Percentiles rank a stretch among this genome's conserved stretches.
Conservation (phyloP, 495 filamentous ascomycete species). For the Echria macrotheca region DNA sequence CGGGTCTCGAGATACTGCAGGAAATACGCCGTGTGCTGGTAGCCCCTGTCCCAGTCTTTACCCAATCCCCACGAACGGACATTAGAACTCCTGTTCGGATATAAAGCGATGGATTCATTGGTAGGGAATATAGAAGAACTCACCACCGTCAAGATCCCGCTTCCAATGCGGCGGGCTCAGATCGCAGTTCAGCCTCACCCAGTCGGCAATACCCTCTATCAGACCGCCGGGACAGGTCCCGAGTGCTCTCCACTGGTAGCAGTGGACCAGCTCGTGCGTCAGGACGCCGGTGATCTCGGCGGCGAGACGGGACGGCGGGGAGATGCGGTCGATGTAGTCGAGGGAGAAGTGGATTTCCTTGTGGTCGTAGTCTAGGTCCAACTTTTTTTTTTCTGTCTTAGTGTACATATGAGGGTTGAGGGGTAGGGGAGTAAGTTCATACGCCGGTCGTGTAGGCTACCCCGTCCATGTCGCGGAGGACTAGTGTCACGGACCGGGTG, state of each 20-base stretch:
- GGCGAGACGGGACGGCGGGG: slow-evolving; percentile 36
- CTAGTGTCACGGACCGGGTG: slow-evolving; percentile 77
- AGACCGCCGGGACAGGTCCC: slow-evolving; percentile 67
- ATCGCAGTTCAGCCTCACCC: slow-evolving; percentile 72
- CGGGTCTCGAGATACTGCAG: slow-evolving; percentile 64
- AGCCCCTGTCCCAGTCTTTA: slow-evolving; percentile 79
- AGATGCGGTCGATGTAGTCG: slow-evolving; percentile 57
- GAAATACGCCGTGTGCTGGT: slow-evolving; percentile 90
- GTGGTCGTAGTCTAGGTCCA: slow-evolving; percentile 77
- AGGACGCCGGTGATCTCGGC: slow-evolving; percentile 79
- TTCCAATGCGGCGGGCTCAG: slow-evolving; percentile 84
- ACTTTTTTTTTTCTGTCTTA: slow-evolving; percentile 17
- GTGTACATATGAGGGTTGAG: not conserved
- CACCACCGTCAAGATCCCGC: slow-evolving; percentile 31
- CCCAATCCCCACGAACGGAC: no score
- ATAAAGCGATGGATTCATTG: no score
- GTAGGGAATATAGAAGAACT: not conserved
- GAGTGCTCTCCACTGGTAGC: slow-evolving; percentile 75
- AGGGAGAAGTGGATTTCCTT: slow-evolving; percentile 92
- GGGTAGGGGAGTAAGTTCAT: not conserved
- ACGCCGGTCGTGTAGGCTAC: slow-evolving; percentile 83
- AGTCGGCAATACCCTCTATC: slow-evolving; percentile 92
- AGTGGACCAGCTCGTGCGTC: slow-evolving; percentile 92
- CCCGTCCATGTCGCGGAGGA: slow-evolving; percentile 71
- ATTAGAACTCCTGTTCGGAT: no score